Base-by-base conservation (phyloP, 2,329 filamentous ascomycete genomes). In the Fusarium setosum region DNA sequence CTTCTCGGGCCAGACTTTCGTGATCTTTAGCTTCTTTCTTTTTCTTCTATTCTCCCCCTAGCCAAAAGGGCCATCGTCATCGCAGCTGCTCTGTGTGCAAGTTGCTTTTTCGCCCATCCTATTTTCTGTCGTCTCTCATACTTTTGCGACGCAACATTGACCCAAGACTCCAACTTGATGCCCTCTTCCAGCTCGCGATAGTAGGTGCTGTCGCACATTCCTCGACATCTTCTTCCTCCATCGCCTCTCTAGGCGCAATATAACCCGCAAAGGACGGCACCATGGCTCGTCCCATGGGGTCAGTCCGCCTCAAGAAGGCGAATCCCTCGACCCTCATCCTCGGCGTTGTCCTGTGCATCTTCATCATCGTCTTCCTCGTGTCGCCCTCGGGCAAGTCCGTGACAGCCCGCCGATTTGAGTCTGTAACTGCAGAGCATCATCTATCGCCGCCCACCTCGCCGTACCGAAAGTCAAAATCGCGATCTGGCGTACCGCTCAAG, bases 261-360 rank as follows among this genome's bases (percentile, higher is more conserved):
- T 35, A 49, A 50, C 12, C 34, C 41, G 49, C 50, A 52, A 51
- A 50, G 34, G 23, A 63, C 62, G 63, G 51, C 72, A 59, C 66
- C 77, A 86, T 86, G 84, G 82, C 84, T 74, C 83, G 84, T 75
- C 81, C 85, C 76, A 82, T 89, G 83, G 86, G 87, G 74, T 82
- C 86, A 69, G 84, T 87, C 70, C 92, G 92, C 80, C 86, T 95
- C 75, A 92, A 92, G 81, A 91, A 92, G 81, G 88, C 90, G 76
- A 96, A 89, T 79, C 90, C 92, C 65, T 84, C 92, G 74, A 95
- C 91, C 54, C 82, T 95, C 66, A 77, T 90, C 69, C 84, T 96
- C 68, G 92, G 92, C 72, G 84, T 82, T 69, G 80, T 92, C 58
- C 85, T 96, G 59, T 89, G 89, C 77, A 85, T 96, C 74, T 87